Evolutionary conservation across 2,329 filamentous ascomycete species (phyloP).

Genomic region (Purpureocillium takamizusanense): DNA sequence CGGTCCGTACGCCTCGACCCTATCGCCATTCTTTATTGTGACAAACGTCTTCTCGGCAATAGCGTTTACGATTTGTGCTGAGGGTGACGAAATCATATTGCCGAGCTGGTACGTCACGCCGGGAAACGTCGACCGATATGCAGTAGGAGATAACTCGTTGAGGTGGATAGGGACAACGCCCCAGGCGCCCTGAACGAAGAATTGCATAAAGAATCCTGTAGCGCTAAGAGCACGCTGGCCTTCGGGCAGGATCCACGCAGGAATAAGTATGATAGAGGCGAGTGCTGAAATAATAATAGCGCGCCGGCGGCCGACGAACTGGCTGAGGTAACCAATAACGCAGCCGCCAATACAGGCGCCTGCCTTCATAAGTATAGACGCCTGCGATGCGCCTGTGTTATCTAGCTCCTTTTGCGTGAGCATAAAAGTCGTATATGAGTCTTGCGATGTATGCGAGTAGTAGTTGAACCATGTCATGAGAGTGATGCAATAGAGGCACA

Average conservation of each 20-base stretch:
- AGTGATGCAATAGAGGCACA: slow-evolving; percentile 68
- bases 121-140: slow-evolving; percentile 62
- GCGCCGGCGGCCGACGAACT: slow-evolving; percentile 65
- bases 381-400: slow-evolving; percentile 57
- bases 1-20: slow-evolving; percentile 62
- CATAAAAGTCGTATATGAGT: slow-evolving; percentile 78
- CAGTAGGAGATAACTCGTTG: slow-evolving; percentile 62
- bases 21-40: slow-evolving; percentile 40
- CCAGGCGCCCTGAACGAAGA: slow-evolving; percentile 58
- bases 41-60: slow-evolving; percentile 56
- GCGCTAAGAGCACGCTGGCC: slow-evolving; percentile 51
- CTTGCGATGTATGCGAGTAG: slow-evolving; percentile 73
- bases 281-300: slow-evolving; percentile 54
- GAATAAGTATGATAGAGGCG: slow-evolving; percentile 53
- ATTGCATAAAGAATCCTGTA: slow-evolving; percentile 60
- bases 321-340: slow-evolving; percentile 64
- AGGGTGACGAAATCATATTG: slow-evolving; percentile 65
- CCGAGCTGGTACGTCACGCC: slow-evolving; percentile 67
- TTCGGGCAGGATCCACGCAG: slow-evolving; percentile 61
- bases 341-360: slow-evolving; percentile 68
- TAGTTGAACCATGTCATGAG: slow-evolving; percentile 72
- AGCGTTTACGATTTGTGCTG: slow-evolving; percentile 69
- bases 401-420: slow-evolving; percentile 59
- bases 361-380: slow-evolving; percentile 73
- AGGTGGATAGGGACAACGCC: slow-evolving; percentile 64